Percentiles rank a stretch among this genome's conserved stretches.
phyloP scores from a whole-genome alignment of 352 stramenopile species.

The Peronospora belbahrii region DNA sequence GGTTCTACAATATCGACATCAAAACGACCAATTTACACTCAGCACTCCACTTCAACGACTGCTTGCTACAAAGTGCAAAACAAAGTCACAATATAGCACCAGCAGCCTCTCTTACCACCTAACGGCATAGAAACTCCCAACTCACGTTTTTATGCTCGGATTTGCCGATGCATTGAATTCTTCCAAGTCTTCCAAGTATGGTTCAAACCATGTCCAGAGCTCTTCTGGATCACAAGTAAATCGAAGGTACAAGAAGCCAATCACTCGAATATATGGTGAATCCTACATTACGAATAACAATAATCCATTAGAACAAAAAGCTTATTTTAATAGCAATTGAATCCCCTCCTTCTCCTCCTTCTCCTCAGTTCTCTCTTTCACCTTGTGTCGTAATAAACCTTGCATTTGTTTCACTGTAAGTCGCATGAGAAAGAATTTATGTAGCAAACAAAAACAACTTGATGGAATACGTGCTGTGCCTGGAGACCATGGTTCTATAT shows the following conservation, averaged over 20 bases:
- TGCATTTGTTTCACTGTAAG: constrained; percentile 95
- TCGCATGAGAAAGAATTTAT: constrained; percentile 95
- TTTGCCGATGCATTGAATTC: constrained; percentile 86
- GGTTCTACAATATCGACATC: constrained; percentile 44
- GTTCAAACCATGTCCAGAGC: constrained; percentile 92
- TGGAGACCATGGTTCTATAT: constrained; percentile 85
- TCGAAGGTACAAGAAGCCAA: constrained; percentile 97
- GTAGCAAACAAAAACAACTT: constrained; percentile 94
- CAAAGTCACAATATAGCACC: constrained; percentile 7
- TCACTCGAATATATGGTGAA: constrained; percentile 93
- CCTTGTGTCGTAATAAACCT: constrained; percentile 86
- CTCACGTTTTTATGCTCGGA: constrained; percentile 68
- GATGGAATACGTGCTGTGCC: constrained; percentile 89
- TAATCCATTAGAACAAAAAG: too few relatives aligned
- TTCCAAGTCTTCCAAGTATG: constrained; percentile 94
- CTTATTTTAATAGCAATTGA: too few relatives aligned
- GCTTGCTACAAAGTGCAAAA: constrained; percentile 16
- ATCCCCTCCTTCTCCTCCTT: too few relatives aligned
- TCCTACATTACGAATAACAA: too few relatives aligned
- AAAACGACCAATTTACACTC: not conserved
- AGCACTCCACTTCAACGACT: constrained; percentile 5
- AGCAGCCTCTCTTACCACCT: constrained; percentile 29
- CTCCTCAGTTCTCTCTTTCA: constrained; percentile 18
- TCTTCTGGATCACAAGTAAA: constrained; percentile 91
- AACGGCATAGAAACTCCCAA: constrained; percentile 4